Evolutionary conservation across 768 basidiomycete species (phyloP).

Genomic region (Tricholoma furcatifolium): DNA sequence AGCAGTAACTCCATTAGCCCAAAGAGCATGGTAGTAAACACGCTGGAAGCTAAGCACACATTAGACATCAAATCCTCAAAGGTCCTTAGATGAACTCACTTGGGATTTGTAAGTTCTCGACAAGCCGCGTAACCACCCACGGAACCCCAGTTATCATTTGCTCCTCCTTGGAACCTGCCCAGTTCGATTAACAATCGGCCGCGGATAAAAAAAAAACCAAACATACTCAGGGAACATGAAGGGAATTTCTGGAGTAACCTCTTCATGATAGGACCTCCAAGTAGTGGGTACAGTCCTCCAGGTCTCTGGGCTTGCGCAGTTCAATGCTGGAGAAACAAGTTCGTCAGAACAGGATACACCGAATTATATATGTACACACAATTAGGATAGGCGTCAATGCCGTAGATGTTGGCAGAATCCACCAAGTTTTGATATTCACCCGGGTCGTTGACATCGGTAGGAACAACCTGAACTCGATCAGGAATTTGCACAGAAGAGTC

Average conservation of each 20-base stretch:
- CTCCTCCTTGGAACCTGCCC: slow-evolving; percentile 16
- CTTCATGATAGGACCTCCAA: slow-evolving; percentile 18
- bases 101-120: slow-evolving; percentile 15
- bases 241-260: slow-evolving; percentile 15
- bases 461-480: slow-evolving; percentile 9
- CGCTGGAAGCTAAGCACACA: slow-evolving; percentile 13
- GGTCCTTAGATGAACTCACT: slow-evolving; percentile 2
- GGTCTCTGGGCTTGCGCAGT: slow-evolving; percentile 12
- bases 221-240: slow-evolving; percentile 19
- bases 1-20: slow-evolving; percentile 19
- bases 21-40: slow-evolving; percentile 16
- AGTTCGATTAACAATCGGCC: neutral
- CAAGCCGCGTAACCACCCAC: slow-evolving; percentile 12
- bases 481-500: neutral
- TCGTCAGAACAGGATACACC: neutral
- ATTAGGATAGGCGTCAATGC: slow-evolving; percentile 18
- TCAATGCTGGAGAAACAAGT: slow-evolving; percentile 6
- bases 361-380: slow-evolving; percentile 1
- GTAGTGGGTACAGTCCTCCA: slow-evolving; percentile 18
- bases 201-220: neutral
- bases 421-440: slow-evolving; percentile 15
- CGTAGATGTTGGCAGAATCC: slow-evolving; percentile 16
- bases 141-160: slow-evolving; percentile 15
- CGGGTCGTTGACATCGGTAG: slow-evolving; percentile 17
- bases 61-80: neutral